Percentiles rank a stretch among this genome's conserved stretches.
Conservation (phyloP, 805 yeast genomes). For the Lachancea lanzarotensis region DNA sequence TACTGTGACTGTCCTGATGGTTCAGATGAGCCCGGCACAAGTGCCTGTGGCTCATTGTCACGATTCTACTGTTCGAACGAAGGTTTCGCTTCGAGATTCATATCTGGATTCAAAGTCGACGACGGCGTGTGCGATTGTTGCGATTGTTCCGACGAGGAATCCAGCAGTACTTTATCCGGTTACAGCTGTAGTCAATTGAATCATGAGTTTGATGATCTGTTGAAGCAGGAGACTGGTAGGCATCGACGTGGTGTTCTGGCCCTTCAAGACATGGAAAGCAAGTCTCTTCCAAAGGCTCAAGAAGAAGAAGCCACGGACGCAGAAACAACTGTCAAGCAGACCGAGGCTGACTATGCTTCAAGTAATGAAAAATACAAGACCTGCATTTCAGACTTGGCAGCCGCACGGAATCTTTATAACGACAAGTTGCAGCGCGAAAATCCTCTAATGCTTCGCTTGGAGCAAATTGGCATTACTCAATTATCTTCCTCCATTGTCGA, state of each 20-base stretch:
- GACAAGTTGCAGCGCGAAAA: constrained; percentile 16
- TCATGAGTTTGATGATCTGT: constrained; percentile 19
- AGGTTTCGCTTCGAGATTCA: constrained; percentile 56
- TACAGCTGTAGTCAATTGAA: constrained; percentile 20
- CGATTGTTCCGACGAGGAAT: constrained; percentile 83
- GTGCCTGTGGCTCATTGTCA: constrained; percentile 52
- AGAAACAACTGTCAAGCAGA: constrained; percentile 6
- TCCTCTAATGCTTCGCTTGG: constrained; percentile 22
- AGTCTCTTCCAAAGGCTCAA: constrained; percentile 13
- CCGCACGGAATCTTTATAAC: constrained; percentile 14
- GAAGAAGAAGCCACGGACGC: constrained; percentile 11
- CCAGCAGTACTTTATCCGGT: constrained; percentile 6
- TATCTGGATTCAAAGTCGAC: constrained; percentile 63
- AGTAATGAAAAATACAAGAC: constrained; percentile 8
- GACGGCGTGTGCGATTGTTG: constrained; percentile 98
- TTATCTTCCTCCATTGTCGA: constrained; percentile 11
- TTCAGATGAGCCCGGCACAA: constrained; percentile 92
- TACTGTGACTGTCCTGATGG: constrained; percentile 98
- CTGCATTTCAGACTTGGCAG: constrained; percentile 20
- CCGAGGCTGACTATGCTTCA: constrained; percentile 8
- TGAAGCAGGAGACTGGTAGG: constrained; percentile 45
- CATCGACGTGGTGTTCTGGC: constrained; percentile 47
- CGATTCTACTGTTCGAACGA: constrained; percentile 69
- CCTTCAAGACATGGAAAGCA: constrained; percentile 25
- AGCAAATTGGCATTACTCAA: constrained; percentile 12